Evolutionary conservation across 2,329 filamentous ascomycete genomes (phyloP), one percentile per base, ranked within the genome.

Genomic region (Penicillium corylophilum): DNA sequence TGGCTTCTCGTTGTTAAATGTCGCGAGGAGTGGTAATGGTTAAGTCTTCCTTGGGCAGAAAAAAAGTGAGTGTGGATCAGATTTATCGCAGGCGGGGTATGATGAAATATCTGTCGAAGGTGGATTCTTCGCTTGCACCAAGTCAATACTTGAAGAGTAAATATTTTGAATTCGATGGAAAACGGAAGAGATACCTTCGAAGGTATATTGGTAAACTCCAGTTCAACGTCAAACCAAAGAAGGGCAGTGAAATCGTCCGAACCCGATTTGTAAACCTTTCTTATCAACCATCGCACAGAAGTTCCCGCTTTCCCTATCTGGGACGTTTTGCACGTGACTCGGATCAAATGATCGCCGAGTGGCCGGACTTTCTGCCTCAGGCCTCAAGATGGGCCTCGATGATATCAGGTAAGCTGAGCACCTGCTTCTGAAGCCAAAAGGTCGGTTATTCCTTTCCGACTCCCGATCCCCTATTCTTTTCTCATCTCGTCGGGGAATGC

Each of bases 401-500:
- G 62, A 62, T 61, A 62, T 66, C 62, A 62, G 56, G 50, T 52
- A 42, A 56, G 52, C 54, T 51, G 46, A 50, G 50, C 40, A 35
- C 49, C 46, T 33, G 44, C 39, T 22, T 28, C 28, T 33, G 10
- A 29, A 8, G 13, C 33, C 23, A 38, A 26, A 35, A 6, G 29
- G 26, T 41, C 18, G 9, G 16, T 16, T 20, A 7, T 16, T 16
- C 35, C 5, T 18, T 22, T 5, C n/a, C 12, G 18, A 35, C 29
- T 20, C 13, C 9, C 3, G 7, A 18, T 18, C 18, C 18, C 24
- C 16, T n/a, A 5, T 26, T 31, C 23, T 31, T 31, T 22, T 18
- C 18, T 49, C 31, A 4, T 23, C 28, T 46, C 20, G 29, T 44
- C 46, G 31, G 64, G 66, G 57, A 46, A 72, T 72, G 70, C 56